Base-by-base conservation (phyloP, 306 rosid species). In the Vigna radiata region DNA sequence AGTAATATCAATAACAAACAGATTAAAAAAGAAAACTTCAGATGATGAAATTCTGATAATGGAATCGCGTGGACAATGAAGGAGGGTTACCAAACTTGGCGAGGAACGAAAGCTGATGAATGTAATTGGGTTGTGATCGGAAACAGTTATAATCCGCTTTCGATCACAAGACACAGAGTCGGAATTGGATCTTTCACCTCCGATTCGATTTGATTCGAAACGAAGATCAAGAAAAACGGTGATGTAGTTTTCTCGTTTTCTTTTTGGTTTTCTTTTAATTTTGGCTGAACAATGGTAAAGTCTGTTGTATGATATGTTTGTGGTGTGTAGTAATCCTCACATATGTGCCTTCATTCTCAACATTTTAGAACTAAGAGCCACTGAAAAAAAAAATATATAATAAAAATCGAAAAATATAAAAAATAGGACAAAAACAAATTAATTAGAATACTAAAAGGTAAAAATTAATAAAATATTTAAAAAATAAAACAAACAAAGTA, bases 21-120 rank as follows among this genome's bases (percentile, higher is more conserved):
- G 2, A 25, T 25, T 25, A 25, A 3, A 7, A 44, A 56, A 31
- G 4, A 68, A 27, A 68, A 68, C 50, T 49, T n/a, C 4, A 16
- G 11, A 33, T 13, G 56, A 65, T 23, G 65, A 64, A 33, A 70
- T 72, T 15, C 13, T 17, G 65, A 71, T 23, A 70, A 77, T 19
- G 36, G 48, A 78, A 49, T 50, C 23, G 21, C 44, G 13, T 14
- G 0, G 16, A 16, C 5, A 10, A 72, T 8, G 71, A 36, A 46
- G 58, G 63, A 44, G 13, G 16, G 33, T 83, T 79, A 83, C 86
- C 59, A 72, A 73, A 41, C 55, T 47, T 36, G 66, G 49, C 50
- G 44, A 59, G 83, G 77, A 78, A 68, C 71, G 69, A 83, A 29
- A 29, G 33, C 46, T 43, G 74, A 68, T 31, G 74, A 73, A 78